A percentile compares a stretch with the other conserved stretches of the same genome.
Conservation (phyloP, 1,284 basidiomycete species). For the Xanthoconium separans region DNA sequence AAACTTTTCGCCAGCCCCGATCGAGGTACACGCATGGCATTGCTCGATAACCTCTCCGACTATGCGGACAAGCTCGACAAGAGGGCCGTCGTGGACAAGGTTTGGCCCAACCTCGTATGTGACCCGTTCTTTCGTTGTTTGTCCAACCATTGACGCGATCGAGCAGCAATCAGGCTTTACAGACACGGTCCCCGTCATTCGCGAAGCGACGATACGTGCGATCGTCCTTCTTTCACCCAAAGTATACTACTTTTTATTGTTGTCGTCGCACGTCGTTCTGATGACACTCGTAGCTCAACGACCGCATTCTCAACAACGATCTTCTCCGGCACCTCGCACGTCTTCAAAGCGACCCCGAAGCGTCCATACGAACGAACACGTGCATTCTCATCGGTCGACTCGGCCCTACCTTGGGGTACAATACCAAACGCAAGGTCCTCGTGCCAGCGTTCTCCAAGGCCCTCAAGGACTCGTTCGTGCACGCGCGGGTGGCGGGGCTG, state of each 20-base stretch:
- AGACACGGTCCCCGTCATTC: constrained; percentile 90
- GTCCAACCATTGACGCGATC: background rate
- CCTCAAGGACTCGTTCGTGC: constrained; percentile 90
- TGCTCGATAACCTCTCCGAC: constrained; percentile 83
- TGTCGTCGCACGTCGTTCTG: background rate
- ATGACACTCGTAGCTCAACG: constrained; percentile 60
- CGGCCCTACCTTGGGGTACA: constrained; percentile 79
- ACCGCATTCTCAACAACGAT: constrained; percentile 96
- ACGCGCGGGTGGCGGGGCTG: constrained; percentile 90
- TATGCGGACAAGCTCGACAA: constrained; percentile 89
- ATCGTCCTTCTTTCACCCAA: constrained; percentile 86
- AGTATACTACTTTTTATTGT: constrained; percentile 38
- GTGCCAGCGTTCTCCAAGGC: constrained; percentile 93
- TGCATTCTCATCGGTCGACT: constrained; percentile 95
- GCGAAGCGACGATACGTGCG: constrained; percentile 92
- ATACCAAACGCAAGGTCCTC: constrained; percentile 93
- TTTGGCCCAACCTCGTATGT: constrained; percentile 89
- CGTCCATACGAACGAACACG: constrained; percentile 96
- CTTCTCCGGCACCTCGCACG: constrained; percentile 90
- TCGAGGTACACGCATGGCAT: constrained; percentile 89
- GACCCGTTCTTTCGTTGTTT: background rate
- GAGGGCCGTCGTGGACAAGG: constrained; percentile 80
- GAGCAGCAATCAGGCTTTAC: constrained; percentile 88
- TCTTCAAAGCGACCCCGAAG: constrained; percentile 89
- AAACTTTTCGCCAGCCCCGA: constrained; percentile 88